Conservation (phyloP, 1,284 basidiomycete species). For the Ganoderma meredithae region DNA sequence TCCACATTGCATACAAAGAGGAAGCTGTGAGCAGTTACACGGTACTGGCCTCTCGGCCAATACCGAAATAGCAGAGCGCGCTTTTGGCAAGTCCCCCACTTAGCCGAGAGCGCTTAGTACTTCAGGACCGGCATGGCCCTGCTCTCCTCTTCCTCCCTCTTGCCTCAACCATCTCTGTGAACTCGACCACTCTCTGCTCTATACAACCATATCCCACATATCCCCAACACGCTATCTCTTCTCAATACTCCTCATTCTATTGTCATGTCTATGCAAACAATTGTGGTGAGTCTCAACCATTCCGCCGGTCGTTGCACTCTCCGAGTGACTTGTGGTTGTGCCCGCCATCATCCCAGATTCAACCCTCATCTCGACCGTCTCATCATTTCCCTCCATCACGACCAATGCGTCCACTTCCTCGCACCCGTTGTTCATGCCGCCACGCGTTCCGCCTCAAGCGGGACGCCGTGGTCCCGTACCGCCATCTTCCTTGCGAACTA, state of each 20-base stretch:
- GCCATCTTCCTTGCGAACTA: neutral
- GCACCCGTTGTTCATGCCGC: no score
- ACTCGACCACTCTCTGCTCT: neutral
- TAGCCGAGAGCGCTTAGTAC: neutral
- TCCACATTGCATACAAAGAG: neutral
- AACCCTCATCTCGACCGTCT: neutral
- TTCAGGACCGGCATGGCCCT: neutral
- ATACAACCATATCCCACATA: neutral
- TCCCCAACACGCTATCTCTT: neutral
- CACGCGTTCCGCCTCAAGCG: neutral
- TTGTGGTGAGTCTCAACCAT: neutral
- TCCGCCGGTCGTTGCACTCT: neutral
- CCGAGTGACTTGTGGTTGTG: neutral
- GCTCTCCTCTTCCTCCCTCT: neutral
- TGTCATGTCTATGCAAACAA: neutral
- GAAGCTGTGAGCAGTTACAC: neutral
- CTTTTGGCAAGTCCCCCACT: neutral
- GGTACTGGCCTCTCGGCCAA: neutral
- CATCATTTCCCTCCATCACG: neutral
- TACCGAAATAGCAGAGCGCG: neutral
- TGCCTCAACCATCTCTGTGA: neutral
- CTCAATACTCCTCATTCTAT: neutral
- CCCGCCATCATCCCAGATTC: neutral
- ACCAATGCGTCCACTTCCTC: neutral
- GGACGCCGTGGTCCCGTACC: neutral